These are phyloP conservation scores for Chamaenerion angustifolium DNA, from an alignment of 345 rosid genomes.

Conservation along the genomic window DNA sequence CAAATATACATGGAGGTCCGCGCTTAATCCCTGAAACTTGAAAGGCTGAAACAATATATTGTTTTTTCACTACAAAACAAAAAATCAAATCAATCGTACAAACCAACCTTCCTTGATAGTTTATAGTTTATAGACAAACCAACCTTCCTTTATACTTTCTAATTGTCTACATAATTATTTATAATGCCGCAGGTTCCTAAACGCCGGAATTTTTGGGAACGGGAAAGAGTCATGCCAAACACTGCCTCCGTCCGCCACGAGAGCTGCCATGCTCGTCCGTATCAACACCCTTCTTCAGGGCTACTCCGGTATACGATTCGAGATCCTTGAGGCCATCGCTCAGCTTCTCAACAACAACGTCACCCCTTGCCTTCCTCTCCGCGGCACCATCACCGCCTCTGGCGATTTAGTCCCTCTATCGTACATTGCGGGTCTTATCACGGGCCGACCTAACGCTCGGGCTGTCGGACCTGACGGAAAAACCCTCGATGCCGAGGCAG, in stretches of 20 bases:
- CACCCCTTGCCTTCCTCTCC: conserved; percentile 13
- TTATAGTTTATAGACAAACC: too few relatives aligned
- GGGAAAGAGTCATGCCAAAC: conserved; percentile 7
- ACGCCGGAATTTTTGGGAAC: conserved; percentile 9
- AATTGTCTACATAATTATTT: too few relatives aligned
- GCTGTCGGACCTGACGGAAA: conserved; percentile 10
- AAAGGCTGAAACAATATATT: too few relatives aligned
- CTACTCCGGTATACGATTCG: conserved; percentile 13
- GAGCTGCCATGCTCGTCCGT: conserved; percentile 14
- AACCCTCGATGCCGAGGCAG: conserved; percentile 4
- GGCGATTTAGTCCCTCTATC: conserved; percentile 15
- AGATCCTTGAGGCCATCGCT: conserved; percentile 12
- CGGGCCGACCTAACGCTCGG: conserved; percentile 9
- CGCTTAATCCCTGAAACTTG: too few relatives aligned
- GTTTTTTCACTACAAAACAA: too few relatives aligned
- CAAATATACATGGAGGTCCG: too few relatives aligned
- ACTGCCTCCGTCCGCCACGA: conserved; percentile 8
- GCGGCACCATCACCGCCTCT: conserved; percentile 11
- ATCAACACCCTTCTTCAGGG: conserved; percentile 15
- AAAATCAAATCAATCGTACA: too few relatives aligned
- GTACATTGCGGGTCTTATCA: conserved; percentile 8
- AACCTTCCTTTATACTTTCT: too few relatives aligned
- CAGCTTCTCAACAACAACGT: conserved; percentile 8
- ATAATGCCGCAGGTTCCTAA: conserved; percentile 5
- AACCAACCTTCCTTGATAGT: too few relatives aligned